These are phyloP conservation scores for Knoxdaviesia capensis DNA, from an alignment of 2,329 filamentous ascomycete species.

Conservation along the genomic window DNA sequence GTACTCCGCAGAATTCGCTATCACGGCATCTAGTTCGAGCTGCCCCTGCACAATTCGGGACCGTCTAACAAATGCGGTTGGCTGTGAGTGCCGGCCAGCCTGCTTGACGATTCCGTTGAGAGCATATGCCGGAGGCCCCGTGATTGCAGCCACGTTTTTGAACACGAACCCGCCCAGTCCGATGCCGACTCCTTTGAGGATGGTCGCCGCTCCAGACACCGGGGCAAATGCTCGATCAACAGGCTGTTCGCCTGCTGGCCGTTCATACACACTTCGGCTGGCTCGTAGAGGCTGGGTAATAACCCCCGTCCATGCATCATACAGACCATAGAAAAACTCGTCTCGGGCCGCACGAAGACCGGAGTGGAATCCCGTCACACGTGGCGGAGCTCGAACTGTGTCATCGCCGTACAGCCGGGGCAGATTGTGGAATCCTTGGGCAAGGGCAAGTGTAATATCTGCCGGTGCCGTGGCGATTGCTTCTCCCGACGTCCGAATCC, in stretches of 20 bases:
- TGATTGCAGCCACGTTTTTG: conserved; percentile 40
- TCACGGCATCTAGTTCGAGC: conserved; percentile 18
- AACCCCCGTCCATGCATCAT: conserved; percentile 43
- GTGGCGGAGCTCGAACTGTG: conserved; percentile 41
- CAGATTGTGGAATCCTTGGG: conserved; percentile 52
- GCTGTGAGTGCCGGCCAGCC: conserved; percentile 28
- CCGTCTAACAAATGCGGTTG: conserved; percentile 30
- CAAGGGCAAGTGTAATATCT: conserved; percentile 20
- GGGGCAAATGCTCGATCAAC: conserved; percentile 7
- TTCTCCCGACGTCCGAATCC: too few relatives aligned
- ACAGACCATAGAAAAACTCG: conserved; percentile 43
- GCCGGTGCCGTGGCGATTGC: too few relatives aligned
- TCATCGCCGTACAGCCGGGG: conserved; percentile 50
- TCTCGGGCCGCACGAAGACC: conserved; percentile 39
- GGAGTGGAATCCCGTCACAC: conserved; percentile 44
- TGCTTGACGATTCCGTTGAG: conserved; percentile 46
- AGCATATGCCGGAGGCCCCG: conserved; percentile 40
- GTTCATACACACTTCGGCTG: too few relatives aligned
- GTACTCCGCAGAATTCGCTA: conserved; percentile 10
- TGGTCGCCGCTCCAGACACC: conserved; percentile 30
- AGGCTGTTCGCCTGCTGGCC: too few relatives aligned
- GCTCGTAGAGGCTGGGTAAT: conserved; percentile 12
- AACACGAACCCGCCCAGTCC: conserved; percentile 42
- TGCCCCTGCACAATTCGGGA: conserved; percentile 39
- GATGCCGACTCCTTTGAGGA: conserved; percentile 37